phyloP scores from a whole-genome alignment of 2,329 filamentous ascomycete genomes.

The Alternaria burnsii region DNA sequence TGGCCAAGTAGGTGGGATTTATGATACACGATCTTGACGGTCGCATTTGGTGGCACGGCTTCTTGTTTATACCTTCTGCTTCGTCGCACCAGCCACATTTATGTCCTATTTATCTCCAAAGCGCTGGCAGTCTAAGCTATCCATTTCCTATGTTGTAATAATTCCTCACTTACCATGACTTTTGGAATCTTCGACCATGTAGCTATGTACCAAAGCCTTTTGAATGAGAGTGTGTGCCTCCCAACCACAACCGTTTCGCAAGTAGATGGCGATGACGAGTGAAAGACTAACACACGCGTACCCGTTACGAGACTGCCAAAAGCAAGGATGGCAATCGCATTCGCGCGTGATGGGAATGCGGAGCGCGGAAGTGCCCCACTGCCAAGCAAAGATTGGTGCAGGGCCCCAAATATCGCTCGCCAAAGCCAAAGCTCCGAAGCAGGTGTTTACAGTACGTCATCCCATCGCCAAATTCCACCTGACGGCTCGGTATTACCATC shows the following conservation, averaged over 20 bases:
- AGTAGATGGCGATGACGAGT: not conserved
- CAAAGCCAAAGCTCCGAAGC: conserved; percentile 15
- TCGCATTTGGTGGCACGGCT: conserved; percentile 32
- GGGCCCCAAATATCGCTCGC: conserved; percentile 6
- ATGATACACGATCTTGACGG: conserved; percentile 40
- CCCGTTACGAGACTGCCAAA: conserved; percentile 2
- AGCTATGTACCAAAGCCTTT: conserved; percentile 7
- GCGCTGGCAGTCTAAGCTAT: conserved; percentile 4
- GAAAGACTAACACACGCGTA: not conserved
- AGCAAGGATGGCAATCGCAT: conserved; percentile 9
- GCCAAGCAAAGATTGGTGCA: conserved; percentile 16
- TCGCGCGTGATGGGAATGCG: conserved; percentile 8
- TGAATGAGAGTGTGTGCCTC: conserved; percentile 4
- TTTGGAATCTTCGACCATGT: conserved; percentile 8
- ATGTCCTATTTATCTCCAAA: conserved; percentile 4
- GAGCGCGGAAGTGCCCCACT: conserved; percentile 17
- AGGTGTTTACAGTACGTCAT: conserved; percentile 30
- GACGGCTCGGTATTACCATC: conserved; percentile 2
- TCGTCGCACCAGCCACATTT: conserved; percentile 13
- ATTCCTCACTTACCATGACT: conserved; percentile 4
- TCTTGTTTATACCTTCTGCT: conserved; percentile 30
- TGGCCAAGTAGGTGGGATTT: conserved; percentile 27
- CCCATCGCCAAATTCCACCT: not conserved
- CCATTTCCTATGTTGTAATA: conserved; percentile 15
- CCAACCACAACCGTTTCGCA: not conserved